phyloP scores from a whole-genome alignment of 2,329 filamentous ascomycete genomes.

The Orbilia quercus region DNA sequence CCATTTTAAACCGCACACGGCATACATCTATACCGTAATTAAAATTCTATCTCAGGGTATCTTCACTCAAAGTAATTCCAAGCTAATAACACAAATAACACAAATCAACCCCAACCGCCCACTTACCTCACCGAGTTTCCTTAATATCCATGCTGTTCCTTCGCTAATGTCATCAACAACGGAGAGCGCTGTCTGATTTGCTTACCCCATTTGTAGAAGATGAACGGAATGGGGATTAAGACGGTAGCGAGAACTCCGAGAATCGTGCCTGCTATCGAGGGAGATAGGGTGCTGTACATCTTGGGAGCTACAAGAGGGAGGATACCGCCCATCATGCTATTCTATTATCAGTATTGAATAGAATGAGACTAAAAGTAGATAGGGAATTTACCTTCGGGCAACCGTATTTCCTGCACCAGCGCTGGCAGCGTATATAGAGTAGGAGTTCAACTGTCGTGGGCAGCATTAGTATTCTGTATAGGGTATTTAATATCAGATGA shows the following conservation, averaged over 20 bases:
- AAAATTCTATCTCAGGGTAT: conserved; percentile 2
- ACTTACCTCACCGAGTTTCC: background rate
- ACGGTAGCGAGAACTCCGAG: conserved; percentile 77
- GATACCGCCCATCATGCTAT: conserved; percentile 77
- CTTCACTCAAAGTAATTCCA: background rate
- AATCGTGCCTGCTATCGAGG: conserved; percentile 61
- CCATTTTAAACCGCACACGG: too few relatives aligned
- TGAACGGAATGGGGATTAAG: conserved; percentile 81
- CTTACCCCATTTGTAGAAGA: conserved; percentile 76
- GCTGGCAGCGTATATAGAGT: conserved; percentile 83
- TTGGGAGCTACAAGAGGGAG: conserved; percentile 78
- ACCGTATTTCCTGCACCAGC: conserved; percentile 84
- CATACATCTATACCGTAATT: background rate
- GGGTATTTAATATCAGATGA: background rate
- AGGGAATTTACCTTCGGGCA: conserved; percentile 65
- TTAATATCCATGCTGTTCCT: conserved; percentile 59
- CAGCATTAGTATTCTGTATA: background rate
- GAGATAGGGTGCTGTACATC: conserved; percentile 76
- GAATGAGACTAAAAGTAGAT: background rate
- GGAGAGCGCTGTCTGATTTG: conserved; percentile 68
- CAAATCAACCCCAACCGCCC: background rate
- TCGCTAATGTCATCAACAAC: conserved; percentile 63
- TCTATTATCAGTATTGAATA: background rate
- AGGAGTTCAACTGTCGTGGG: conserved; percentile 65
- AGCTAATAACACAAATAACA: background rate